Base-by-base conservation (phyloP, 345 rosid genomes). In the Eucalyptus curtisii region DNA sequence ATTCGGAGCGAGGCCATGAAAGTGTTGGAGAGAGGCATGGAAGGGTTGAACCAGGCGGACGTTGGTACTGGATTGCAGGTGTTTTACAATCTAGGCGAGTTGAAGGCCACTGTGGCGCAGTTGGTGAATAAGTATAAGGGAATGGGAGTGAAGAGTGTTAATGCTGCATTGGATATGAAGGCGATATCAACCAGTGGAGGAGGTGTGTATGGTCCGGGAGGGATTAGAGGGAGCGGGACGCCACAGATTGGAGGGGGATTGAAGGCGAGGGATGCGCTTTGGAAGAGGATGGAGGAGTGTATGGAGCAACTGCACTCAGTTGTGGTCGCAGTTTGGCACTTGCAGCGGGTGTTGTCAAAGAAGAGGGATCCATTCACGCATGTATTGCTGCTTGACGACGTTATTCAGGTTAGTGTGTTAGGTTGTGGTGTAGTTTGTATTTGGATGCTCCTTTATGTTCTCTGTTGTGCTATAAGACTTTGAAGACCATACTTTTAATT, bases 41-140 rank as follows among this genome's bases (percentile, higher is more conserved):
- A 97, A 89, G 99, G 98, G 49, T 40, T 98, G 91, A 97, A 98
- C 90, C 99, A 98, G 91, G 98, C 99, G 5, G 99, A 98, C 79
- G 99, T 97, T 3, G 99, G 99, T 4, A 96, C 99, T 88, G 99
- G 99, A 5, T 90, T 98, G 92, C 99, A 98, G 90, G 99, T 98
- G 87, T 97, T 98, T 89, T 97, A 97, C 92, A 98, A 98, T 92
- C 92, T 98, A 64, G 99, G 99, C 22, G 99, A 98, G 92, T 89
- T 98, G 88, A 95, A 91, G 87, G 86, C 68, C 44, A 96, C 96
- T 68, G 99, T 98, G 88, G 99, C 95, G 89, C 98, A 94, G 17
- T 81, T 97, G 89, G 96, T 96, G 87, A 95, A 92, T 24, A 98
- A 94, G 95, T 97, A 97, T 59, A 98, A 92, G 92, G 94, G 91